phyloP scores from a whole-genome alignment of 2,329 filamentous ascomycete genomes.

The Claviceps sp. region DNA sequence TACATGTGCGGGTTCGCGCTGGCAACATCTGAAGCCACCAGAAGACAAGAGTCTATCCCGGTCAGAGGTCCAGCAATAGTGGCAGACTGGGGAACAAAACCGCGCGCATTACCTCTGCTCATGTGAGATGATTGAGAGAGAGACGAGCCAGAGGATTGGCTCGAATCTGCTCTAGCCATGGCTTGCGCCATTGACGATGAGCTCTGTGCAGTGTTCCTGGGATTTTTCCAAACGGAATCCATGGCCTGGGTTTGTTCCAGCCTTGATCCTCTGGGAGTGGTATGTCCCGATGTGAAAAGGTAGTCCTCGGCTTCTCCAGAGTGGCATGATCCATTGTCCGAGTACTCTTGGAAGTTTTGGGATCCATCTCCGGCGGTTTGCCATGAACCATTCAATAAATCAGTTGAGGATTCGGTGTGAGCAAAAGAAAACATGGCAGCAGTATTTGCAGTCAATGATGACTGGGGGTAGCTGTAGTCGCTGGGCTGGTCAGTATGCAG shows the following conservation, averaged over 20 bases:
- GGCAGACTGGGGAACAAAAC: conserved; percentile 25
- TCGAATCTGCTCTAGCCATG: conserved; percentile 27
- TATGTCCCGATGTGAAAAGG: conserved; percentile 40
- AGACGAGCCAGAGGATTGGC: conserved; percentile 27
- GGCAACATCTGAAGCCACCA: conserved; percentile 35
- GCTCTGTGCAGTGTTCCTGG: conserved; percentile 20
- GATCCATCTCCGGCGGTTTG: conserved; percentile 42
- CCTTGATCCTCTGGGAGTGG: conserved; percentile 35
- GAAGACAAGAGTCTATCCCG: conserved; percentile 38
- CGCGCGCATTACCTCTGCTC: conserved; percentile 36
- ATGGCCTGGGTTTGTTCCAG: conserved; percentile 31
- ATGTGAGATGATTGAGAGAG: conserved; percentile 37
- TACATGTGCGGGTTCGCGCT: conserved; percentile 36
- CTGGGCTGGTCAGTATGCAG: conserved; percentile 44
- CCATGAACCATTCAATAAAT: conserved; percentile 43
- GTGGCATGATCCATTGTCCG: conserved; percentile 35
- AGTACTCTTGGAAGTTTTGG: conserved; percentile 45
- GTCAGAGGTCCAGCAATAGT: conserved; percentile 23
- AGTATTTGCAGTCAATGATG: conserved; percentile 34
- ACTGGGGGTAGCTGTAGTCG: conserved; percentile 43
- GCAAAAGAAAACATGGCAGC: conserved; percentile 43
- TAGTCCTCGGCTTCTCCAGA: conserved; percentile 42
- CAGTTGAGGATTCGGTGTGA: conserved; percentile 45
- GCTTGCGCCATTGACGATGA: conserved; percentile 21
- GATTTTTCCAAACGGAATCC: conserved; percentile 35